Percentiles rank a stretch among this genome's conserved stretches.
Conservation (phyloP, 345 rosid species). For the Aethionema arabicum region DNA sequence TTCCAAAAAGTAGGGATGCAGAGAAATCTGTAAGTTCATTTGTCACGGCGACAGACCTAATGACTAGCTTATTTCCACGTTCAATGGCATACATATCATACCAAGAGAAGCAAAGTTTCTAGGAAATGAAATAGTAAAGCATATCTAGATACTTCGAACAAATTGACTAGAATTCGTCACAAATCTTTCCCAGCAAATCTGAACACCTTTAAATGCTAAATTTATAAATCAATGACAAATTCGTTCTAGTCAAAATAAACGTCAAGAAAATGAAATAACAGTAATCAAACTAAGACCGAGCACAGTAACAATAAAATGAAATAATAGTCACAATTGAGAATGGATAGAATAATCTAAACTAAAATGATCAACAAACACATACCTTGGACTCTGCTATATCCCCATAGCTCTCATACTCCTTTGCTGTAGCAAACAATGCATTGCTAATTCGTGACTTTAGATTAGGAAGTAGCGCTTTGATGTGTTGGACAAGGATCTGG, state of each 20-base stretch:
- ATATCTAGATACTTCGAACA: background rate
- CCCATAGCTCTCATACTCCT: constrained; percentile 93
- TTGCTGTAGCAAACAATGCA: constrained; percentile 70
- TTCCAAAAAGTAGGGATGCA: constrained; percentile 15
- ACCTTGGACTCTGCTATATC: constrained; percentile 89
- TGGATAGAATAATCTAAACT: background rate
- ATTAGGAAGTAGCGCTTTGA: constrained; percentile 76
- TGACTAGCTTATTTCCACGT: background rate
- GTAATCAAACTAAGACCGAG: background rate
- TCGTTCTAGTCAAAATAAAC: background rate
- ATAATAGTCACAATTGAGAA: constrained; percentile 9
- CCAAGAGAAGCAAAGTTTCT: background rate
- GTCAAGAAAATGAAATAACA: background rate
- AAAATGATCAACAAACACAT: constrained; percentile 23
- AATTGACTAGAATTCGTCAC: constrained; percentile 4
- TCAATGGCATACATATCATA: background rate
- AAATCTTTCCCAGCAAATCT: constrained; percentile 1
- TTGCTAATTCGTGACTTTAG: constrained; percentile 74
- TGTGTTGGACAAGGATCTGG: constrained; percentile 90
- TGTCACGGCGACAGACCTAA: background rate
- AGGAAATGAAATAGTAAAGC: background rate
- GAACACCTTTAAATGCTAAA: constrained; percentile 7
- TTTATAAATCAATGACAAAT: background rate
- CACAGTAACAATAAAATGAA: background rate
- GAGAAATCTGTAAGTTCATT: constrained; percentile 9